A percentile compares a stretch with the other conserved stretches of the same genome.
Evolutionary conservation across 306 rosid genomes (phyloP).

Genomic region (Fagus sylvatica): DNA sequence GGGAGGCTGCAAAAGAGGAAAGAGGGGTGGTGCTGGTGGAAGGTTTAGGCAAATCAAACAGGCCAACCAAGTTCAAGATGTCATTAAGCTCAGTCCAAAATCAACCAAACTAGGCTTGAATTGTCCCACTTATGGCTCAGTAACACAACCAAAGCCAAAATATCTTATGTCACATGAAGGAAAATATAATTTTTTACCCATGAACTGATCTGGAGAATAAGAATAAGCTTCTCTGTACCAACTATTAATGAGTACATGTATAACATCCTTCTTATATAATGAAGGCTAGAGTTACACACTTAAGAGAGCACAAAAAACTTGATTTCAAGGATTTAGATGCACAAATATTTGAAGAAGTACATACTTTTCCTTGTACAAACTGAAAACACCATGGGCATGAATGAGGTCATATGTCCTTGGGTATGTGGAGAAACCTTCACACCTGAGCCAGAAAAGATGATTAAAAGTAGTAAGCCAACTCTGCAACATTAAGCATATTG

Average conservation of each 20-base stretch:
- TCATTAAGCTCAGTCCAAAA: background rate
- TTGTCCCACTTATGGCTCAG: background rate
- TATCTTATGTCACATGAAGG: background rate
- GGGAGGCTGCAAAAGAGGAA: too few species aligned
- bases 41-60: background rate
- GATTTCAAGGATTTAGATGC: conserved; percentile 8
- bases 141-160: background rate
- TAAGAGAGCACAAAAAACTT: conserved; percentile 5
- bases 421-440: conserved; percentile 90
- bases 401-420: conserved; percentile 98
- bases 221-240: background rate
- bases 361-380: conserved; percentile 80
- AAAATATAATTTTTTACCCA: background rate
- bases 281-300: background rate
- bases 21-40: too few species aligned
- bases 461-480: conserved; percentile 7
- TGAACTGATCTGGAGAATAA: background rate
- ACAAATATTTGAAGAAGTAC: conserved; percentile 27
- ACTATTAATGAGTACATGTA: background rate
- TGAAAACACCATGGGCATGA: conserved; percentile 79
- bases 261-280: background rate
- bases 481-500: background rate
- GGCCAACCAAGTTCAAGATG: background rate
- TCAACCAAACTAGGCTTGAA: conserved; percentile 2
- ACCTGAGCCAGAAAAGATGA: conserved; percentile 51